phyloP scores from a whole-genome alignment of 805 yeast genomes.

The Dipodascopsis tothii region DNA sequence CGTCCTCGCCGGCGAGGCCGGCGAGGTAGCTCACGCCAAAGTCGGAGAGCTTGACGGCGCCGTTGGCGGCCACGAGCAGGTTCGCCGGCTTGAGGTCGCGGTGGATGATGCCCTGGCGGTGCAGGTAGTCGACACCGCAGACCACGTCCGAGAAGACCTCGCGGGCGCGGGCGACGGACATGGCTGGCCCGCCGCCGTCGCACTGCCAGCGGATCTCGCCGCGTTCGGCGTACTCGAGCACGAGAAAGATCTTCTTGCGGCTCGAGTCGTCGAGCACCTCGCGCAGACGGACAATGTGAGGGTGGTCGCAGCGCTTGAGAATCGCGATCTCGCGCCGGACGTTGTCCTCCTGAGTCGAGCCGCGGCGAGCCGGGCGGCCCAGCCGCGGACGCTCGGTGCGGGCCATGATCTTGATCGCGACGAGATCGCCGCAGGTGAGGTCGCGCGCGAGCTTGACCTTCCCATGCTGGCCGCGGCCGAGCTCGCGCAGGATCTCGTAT shows the following conservation, averaged over 20 bases:
- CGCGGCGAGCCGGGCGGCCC: conserved; percentile 35
- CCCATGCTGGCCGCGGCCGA: conserved; percentile 98
- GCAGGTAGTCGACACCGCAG: conserved; percentile 82
- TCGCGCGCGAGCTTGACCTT: conserved; percentile 88
- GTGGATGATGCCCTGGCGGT: conserved; percentile 83
- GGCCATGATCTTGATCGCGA: conserved; percentile 85
- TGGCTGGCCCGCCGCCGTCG: conserved; percentile 51
- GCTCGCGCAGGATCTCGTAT: conserved; percentile 77
- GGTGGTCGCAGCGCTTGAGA: conserved; percentile 85
- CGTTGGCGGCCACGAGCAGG: conserved; percentile 59
- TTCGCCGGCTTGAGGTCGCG: conserved; percentile 96
- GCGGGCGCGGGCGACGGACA: conserved; percentile 60
- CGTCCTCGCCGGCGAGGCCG: conserved; percentile 23
- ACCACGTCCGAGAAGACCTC: conserved; percentile 74
- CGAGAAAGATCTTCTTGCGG: conserved; percentile 80
- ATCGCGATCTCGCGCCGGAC: conserved; percentile 84
- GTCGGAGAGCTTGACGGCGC: conserved; percentile 85
- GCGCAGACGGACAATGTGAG: conserved; percentile 77
- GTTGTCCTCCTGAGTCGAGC: conserved; percentile 55
- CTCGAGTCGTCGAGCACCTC: conserved; percentile 83
- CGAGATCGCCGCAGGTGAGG: conserved; percentile 38
- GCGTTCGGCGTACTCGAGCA: conserved; percentile 77
- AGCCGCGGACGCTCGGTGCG: conserved; percentile 51
- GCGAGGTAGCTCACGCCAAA: conserved; percentile 87
- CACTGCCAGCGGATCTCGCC: conserved; percentile 87